phyloP scores from a whole-genome alignment of 2,329 filamentous ascomycete species.

The Ceratocystis cubensis region DNA sequence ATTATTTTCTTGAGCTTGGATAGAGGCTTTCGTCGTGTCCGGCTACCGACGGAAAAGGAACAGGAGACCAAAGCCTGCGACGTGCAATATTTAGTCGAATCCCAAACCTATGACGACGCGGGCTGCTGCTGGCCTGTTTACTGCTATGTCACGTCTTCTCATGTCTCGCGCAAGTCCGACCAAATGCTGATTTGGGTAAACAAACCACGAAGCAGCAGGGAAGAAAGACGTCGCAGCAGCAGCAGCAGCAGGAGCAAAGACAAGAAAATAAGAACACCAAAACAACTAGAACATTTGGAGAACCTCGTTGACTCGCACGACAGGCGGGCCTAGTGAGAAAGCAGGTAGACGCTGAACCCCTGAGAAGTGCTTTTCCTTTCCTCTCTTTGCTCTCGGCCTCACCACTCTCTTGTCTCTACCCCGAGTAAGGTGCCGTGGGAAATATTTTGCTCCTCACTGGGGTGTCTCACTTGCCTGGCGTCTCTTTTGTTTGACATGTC shows the following conservation, averaged over 20 bases:
- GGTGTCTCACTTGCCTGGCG: not conserved
- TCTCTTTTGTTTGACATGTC: slow-evolving; percentile 6
- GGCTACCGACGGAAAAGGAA: too few relatives aligned
- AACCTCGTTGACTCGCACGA: not conserved
- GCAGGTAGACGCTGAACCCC: not conserved
- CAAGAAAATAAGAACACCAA: not conserved
- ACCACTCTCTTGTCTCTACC: not conserved
- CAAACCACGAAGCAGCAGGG: not conserved
- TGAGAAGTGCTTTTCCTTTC: not conserved
- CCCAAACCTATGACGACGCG: too few relatives aligned
- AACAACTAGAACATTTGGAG: slow-evolving; percentile 1
- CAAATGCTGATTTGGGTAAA: not conserved
- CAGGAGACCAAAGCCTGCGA: too few relatives aligned
- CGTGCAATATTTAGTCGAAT: too few relatives aligned
- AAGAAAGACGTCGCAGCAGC: not conserved
- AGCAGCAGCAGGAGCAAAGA: not conserved
- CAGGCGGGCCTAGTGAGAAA: too few relatives aligned
- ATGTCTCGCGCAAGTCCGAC: not conserved
- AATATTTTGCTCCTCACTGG: not conserved
- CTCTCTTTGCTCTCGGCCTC: not conserved
- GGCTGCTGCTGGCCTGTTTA: not conserved
- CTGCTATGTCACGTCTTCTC: not conserved
- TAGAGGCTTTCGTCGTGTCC: too few relatives aligned
- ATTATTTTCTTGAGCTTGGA: too few relatives aligned
- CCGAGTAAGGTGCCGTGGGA: not conserved